A percentile compares a stretch with the other conserved stretches of the same genome.
Evolutionary conservation across 2,329 filamentous ascomycete genomes (phyloP).

Genomic region (Zymoseptoria tritici): DNA sequence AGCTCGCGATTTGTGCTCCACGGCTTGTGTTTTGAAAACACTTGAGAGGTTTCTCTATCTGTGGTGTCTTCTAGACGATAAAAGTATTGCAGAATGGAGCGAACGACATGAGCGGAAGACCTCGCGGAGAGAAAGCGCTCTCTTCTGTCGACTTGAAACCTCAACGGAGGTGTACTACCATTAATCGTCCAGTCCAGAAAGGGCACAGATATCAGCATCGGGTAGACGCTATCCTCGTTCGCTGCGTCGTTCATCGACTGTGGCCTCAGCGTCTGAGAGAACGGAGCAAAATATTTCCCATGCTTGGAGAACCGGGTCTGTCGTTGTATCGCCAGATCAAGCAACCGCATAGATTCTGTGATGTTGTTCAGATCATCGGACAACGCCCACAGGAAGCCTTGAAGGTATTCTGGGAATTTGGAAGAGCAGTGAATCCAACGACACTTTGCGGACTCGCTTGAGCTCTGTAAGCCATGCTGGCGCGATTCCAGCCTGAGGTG

Average conservation of each 20-base stretch:
- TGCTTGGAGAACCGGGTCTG: constrained; percentile 39
- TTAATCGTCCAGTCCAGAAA: constrained; percentile 38
- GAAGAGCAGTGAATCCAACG: constrained; percentile 36
- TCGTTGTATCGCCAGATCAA: constrained; percentile 33
- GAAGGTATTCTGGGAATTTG: constrained; percentile 12
- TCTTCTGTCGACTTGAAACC: constrained; percentile 37
- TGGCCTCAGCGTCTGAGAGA: constrained; percentile 29
- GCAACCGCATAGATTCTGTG: constrained; percentile 19
- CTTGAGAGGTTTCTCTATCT: constrained; percentile 35
- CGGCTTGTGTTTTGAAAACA: constrained; percentile 37
- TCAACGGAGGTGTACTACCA: constrained; percentile 31
- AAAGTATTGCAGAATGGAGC: constrained; percentile 37
- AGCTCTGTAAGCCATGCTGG: constrained; percentile 35
- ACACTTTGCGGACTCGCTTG: constrained; percentile 22
- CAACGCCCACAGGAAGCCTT: constrained; percentile 19
- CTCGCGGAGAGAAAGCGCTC: constrained; percentile 35
- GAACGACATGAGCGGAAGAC: constrained; percentile 33
- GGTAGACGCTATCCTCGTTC: constrained; percentile 17
- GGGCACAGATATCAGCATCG: constrained; percentile 35
- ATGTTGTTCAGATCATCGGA: constrained; percentile 15
- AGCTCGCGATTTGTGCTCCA: constrained; percentile 36
- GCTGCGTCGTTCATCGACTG: constrained; percentile 5
- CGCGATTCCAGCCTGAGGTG: constrained; percentile 28
- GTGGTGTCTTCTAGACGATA: constrained; percentile 38
- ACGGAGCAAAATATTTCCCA: constrained; percentile 38